Conservation (phyloP, 169 alveolate genomes). For the Ichthyophthirius multifiliis region DNA sequence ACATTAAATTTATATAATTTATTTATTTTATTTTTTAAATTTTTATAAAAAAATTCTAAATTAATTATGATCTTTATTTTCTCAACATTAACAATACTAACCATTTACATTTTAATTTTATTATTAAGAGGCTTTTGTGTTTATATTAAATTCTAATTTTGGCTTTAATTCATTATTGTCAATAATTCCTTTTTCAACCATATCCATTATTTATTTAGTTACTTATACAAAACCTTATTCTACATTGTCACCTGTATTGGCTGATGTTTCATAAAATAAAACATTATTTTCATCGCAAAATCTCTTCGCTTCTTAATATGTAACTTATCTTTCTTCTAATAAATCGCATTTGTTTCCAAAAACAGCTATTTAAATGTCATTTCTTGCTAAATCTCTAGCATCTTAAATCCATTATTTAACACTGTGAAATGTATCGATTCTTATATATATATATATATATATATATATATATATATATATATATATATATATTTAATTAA, state of each 20-base stretch:
- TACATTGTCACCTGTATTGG: conserved; percentile 34
- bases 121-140: too few species aligned
- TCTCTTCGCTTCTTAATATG: conserved; percentile 86
- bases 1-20: too few species aligned
- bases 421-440: conserved; percentile 90
- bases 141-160: too few species aligned
- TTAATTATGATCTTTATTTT: too few species aligned
- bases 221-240: conserved; percentile 27
- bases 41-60: too few species aligned
- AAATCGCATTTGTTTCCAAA: conserved; percentile 96
- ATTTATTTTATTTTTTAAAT: too few species aligned
- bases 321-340: conserved; percentile 89
- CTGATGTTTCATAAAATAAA: conserved; percentile 30
- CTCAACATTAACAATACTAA: too few species aligned
- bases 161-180: too few species aligned
- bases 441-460: not conserved
- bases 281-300: not conserved
- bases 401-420: conserved; percentile 93
- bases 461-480: not conserved
- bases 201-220: conserved; percentile 17
- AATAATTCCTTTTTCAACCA: conserved; percentile 29
- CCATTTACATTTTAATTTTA: too few species aligned
- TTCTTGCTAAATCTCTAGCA: conserved; percentile 90
- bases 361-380: conserved; percentile 90
- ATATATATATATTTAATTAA: too few species aligned